Conservation (phyloP, 768 basidiomycete species). For the Leccinum pellstonianum region DNA sequence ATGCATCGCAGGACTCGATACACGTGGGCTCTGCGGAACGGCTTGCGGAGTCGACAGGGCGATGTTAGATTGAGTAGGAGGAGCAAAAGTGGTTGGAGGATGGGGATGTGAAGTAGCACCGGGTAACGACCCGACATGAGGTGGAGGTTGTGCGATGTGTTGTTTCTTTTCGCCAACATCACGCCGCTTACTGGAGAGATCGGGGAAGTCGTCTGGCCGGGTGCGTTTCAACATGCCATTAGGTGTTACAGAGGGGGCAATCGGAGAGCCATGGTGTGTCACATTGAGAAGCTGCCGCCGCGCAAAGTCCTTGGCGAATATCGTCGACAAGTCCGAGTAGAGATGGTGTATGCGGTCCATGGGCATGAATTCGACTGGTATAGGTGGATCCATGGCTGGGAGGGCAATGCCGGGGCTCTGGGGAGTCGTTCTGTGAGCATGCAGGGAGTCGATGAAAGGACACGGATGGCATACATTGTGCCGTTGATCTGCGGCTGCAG, state of each 20-base stretch:
- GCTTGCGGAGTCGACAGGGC: conserved; percentile 14
- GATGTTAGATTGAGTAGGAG: conserved; percentile 18
- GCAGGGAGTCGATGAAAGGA: conserved; percentile 3
- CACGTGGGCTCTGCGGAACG: conserved; percentile 34
- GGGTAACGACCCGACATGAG: conserved; percentile 18
- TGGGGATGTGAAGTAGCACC: conserved; percentile 18
- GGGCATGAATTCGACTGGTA: conserved; percentile 48
- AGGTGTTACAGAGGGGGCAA: conserved; percentile 15
- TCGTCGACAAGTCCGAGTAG: conserved; percentile 56
- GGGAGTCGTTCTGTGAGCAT: conserved; percentile 3
- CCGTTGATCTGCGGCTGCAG: conserved; percentile 62
- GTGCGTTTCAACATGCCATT: conserved; percentile 57
- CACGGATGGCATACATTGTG: conserved; percentile 42
- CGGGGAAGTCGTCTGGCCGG: conserved; percentile 50
- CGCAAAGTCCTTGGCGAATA: conserved; percentile 64
- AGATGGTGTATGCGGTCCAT: conserved; percentile 64
- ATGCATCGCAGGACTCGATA: conserved; percentile 33
- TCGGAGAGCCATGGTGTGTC: conserved; percentile 27
- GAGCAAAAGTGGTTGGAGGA: conserved; percentile 22
- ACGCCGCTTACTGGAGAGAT: conserved; percentile 58
- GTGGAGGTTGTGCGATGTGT: conserved; percentile 41
- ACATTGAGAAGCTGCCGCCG: conserved; percentile 39
- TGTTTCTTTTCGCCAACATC: conserved; percentile 65
- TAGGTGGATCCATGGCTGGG: conserved; percentile 58
- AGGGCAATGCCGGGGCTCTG: conserved; percentile 40